phyloP scores from a whole-genome alignment of 2,329 filamentous ascomycete genomes.

The Aspergillus sp. region DNA sequence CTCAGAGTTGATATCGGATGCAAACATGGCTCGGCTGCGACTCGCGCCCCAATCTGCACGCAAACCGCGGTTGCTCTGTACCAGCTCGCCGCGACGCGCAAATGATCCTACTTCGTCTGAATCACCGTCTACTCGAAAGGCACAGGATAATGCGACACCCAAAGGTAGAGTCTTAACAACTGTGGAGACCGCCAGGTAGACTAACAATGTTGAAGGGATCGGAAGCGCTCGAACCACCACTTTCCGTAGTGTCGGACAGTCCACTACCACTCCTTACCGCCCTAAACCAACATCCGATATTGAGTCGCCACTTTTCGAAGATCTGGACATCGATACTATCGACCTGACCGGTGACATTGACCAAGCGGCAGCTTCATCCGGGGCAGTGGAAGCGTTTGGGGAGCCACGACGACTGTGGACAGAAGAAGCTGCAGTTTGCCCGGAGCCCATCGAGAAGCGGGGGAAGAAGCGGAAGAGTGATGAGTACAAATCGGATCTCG shows the following conservation, averaged over 20 bases:
- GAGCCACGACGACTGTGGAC: slow-evolving; percentile 44
- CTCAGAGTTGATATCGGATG: slow-evolving; percentile 24
- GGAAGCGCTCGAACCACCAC: slow-evolving; percentile 18
- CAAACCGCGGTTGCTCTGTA: slow-evolving; percentile 41
- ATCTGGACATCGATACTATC: slow-evolving; percentile 41
- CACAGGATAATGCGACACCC: slow-evolving; percentile 6
- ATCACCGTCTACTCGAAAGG: slow-evolving; percentile 8
- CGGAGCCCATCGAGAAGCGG: slow-evolving; percentile 35
- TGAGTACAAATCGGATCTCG: slow-evolving; percentile 42
- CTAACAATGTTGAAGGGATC: slow-evolving; percentile 15
- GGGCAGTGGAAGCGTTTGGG: slow-evolving; percentile 39
- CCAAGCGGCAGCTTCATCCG: slow-evolving; percentile 36
- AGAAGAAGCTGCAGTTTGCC: slow-evolving; percentile 41
- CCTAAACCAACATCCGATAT: slow-evolving; percentile 16
- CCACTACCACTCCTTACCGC: slow-evolving; percentile 22
- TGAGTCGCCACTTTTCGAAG: slow-evolving; percentile 17
- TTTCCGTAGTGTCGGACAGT: slow-evolving; percentile 12
- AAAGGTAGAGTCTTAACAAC: slow-evolving; percentile 24
- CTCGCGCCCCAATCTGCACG: slow-evolving; percentile 39
- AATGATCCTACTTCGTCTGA: slow-evolving; percentile 16
- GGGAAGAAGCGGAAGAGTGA: slow-evolving; percentile 52
- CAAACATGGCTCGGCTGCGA: slow-evolving; percentile 46
- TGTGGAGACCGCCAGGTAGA: background rate
- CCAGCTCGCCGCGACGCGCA: slow-evolving; percentile 19
- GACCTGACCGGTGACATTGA: slow-evolving; percentile 44